Evolutionary conservation across 129 eudicot genomes (phyloP).

Genomic region (Escallonia herrerae): DNA sequence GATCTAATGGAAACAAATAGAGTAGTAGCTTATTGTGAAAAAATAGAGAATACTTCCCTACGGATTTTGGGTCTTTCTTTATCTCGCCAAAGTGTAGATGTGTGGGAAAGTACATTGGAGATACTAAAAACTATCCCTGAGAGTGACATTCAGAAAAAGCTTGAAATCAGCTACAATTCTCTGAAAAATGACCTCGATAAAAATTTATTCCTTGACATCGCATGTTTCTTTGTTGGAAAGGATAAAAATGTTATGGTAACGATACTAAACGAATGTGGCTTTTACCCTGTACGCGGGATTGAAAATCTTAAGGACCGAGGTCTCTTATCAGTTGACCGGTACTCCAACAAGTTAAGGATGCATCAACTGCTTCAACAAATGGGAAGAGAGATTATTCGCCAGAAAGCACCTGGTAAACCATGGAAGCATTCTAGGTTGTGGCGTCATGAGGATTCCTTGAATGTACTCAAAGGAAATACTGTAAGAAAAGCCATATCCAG

Average conservation of each 20-base stretch:
- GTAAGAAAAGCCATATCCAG: too few relatives aligned
- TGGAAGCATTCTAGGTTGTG: too few relatives aligned
- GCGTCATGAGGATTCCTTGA: too few relatives aligned
- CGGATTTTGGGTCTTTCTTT: constrained; percentile 9
- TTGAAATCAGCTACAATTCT: too few relatives aligned
- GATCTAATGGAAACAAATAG: too few relatives aligned
- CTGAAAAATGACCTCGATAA: too few relatives aligned
- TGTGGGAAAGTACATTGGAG: not conserved
- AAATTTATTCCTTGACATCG: constrained; percentile 12
- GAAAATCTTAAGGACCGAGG: not conserved
- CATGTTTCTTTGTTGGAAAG: constrained; percentile 11
- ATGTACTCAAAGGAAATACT: too few relatives aligned
- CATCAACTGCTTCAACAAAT: not conserved
- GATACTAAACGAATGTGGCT: constrained; percentile 5
- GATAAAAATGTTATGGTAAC: not conserved
- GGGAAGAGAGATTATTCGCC: too few relatives aligned
- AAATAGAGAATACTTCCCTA: too few relatives aligned
- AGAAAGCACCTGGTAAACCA: too few relatives aligned
- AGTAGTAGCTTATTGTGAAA: constrained; percentile 1
- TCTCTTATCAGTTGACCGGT: constrained; percentile 3
- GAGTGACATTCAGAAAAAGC: too few relatives aligned
- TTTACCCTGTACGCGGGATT: not conserved
- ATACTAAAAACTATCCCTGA: too few relatives aligned
- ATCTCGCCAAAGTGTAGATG: not conserved
- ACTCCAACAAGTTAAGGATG: constrained; percentile 6